Conservation (phyloP, 257 asterid genomes). For the Solanum paucissectum region DNA sequence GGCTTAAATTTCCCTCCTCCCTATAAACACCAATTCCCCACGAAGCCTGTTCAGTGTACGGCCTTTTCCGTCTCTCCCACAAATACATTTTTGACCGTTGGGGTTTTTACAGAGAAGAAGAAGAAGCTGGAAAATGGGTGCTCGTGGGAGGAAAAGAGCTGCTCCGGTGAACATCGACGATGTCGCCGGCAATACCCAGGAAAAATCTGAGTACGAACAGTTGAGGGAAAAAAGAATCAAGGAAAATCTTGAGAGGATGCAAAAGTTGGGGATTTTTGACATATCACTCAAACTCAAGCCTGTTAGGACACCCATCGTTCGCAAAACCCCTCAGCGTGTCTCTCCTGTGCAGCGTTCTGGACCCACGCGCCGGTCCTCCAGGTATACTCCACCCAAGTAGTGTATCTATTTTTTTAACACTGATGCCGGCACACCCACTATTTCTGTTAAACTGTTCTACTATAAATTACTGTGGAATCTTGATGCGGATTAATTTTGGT, state of each 20-base stretch:
- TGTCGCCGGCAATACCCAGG: conserved; percentile 5
- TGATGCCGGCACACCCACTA: background rate
- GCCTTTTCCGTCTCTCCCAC: background rate
- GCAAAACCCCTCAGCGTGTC: conserved; percentile 16
- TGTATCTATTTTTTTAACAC: background rate
- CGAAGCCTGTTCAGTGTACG: background rate
- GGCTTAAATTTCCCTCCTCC: background rate
- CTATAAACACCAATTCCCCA: background rate
- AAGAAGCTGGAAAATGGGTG: background rate
- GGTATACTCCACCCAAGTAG: conserved; percentile 22
- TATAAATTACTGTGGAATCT: background rate
- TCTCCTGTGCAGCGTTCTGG: conserved; percentile 37
- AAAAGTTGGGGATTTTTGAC: conserved; percentile 66
- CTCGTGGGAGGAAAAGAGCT: background rate
- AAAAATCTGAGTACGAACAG: conserved; percentile 45
- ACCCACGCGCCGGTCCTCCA: conserved; percentile 80
- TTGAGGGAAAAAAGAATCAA: conserved; percentile 69
- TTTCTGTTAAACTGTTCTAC: background rate
- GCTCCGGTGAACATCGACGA: conserved; percentile 1
- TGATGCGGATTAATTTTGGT: background rate
- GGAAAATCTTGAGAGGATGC: conserved; percentile 77
- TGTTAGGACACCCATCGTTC: conserved; percentile 4
- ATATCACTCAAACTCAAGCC: conserved; percentile 56
- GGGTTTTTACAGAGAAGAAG: background rate
- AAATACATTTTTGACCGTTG: background rate